Evolutionary conservation across 2,329 filamentous ascomycete genomes (phyloP).

Genomic region (Metarhizium guizhouense): DNA sequence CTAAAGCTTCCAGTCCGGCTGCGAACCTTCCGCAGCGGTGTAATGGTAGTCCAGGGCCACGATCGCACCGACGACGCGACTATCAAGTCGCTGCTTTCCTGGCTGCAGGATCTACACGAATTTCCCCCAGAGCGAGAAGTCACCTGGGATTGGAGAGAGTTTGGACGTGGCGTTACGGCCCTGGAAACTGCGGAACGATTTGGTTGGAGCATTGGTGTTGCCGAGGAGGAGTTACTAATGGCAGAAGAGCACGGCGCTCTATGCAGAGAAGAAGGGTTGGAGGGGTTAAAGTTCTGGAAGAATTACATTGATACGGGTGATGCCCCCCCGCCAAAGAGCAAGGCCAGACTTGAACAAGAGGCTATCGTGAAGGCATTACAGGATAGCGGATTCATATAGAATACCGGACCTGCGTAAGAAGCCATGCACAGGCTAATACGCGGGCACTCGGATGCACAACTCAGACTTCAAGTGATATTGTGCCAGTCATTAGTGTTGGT

Average conservation of each 20-base stretch:
- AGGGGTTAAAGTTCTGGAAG: conserved; percentile 88
- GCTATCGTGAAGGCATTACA: conserved; percentile 33
- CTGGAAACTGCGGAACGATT: conserved; percentile 85
- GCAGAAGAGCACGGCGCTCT: conserved; percentile 82
- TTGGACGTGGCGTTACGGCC: conserved; percentile 79
- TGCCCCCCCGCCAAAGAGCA: conserved; percentile 18
- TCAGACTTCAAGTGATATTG: not conserved
- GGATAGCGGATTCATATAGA: conserved; percentile 29
- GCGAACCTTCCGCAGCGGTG: conserved; percentile 81
- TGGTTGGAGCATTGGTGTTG: conserved; percentile 95
- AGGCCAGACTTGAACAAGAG: conserved; percentile 27
- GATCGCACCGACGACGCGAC: conserved; percentile 90
- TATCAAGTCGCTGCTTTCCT: conserved; percentile 63
- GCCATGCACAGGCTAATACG: not conserved
- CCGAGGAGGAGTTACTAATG: conserved; percentile 93
- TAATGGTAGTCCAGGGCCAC: conserved; percentile 84
- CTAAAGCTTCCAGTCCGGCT: conserved; percentile 79
- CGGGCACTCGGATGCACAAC: no score
- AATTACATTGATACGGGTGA: conserved; percentile 54
- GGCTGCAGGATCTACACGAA: conserved; percentile 66
- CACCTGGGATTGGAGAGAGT: conserved; percentile 66
- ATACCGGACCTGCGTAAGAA: not conserved
- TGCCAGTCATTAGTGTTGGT: not conserved
- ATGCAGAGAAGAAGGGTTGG: conserved; percentile 85
- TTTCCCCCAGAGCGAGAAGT: conserved; percentile 56